Evolutionary conservation across 805 yeast species (phyloP).

Genomic region (Saccharomyces jurei): DNA sequence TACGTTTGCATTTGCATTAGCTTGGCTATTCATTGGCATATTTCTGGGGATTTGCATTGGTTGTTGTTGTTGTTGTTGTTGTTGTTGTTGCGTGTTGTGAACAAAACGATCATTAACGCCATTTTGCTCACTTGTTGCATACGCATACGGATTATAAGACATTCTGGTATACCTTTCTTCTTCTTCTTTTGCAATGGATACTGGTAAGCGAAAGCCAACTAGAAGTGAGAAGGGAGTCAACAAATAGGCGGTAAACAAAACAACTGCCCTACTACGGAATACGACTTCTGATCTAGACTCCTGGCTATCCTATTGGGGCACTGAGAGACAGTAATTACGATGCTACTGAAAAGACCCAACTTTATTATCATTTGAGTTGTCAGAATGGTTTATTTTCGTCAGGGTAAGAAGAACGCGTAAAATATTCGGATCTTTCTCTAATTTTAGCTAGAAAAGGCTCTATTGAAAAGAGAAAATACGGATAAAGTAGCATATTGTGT

Average conservation of each 20-base stretch:
- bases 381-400: neutral
- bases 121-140: slow-evolving; percentile 13
- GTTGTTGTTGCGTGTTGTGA: neutral
- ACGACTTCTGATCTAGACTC: neutral
- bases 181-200: neutral
- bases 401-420: neutral
- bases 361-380: neutral
- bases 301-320: neutral
- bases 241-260: neutral
- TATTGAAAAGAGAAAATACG: neutral
- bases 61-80: slow-evolving; percentile 5
- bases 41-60: slow-evolving; percentile 25
- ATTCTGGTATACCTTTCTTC: slow-evolving; percentile 10
- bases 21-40: slow-evolving; percentile 28
- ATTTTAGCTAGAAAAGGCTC: neutral
- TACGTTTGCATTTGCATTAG: slow-evolving; percentile 20
- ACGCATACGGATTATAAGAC: slow-evolving; percentile 44
- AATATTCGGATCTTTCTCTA: neutral
- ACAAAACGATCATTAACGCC: neutral
- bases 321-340: neutral
- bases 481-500: neutral
- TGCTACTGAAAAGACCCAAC: neutral
- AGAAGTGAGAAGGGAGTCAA: neutral
- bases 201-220: neutral
- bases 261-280: neutral